Base-by-base conservation (phyloP, 169 alveolate species). In the Plasmodium malariae region DNA sequence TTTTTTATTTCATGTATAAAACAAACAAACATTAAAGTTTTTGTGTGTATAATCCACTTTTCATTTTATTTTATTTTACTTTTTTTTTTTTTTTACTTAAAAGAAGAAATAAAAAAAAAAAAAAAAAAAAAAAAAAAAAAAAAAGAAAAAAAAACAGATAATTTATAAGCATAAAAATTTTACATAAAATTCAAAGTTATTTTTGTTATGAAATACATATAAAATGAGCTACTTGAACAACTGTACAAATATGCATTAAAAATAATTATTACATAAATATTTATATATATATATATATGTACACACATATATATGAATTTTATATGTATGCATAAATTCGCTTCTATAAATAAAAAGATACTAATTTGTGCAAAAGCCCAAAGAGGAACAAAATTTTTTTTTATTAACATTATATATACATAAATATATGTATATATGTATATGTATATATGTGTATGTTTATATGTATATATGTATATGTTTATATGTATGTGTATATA, bases 121-220 rank as follows among this genome's bases (percentile, higher is more conserved):
- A n/a, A n/a, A n/a, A n/a, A 54, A 54, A 49, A 43, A 24, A 45
- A 45, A 36, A 32, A 70, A 49, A 32, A n/a, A n/a, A n/a, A n/a
- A n/a, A n/a, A n/a, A n/a, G n/a, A n/a, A n/a, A n/a, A n/a, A n/a
- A n/a, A n/a, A 70, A 34, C 43, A 36, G 0, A 70, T 4, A 48
- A 48, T 21, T 70, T 49, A 70, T 37, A 37, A 21, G 12, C 40
- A 19, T 45, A 26, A 70, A 70, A 70, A 51, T 14, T 48, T 43
- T 48, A 70, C 68, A 6, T 49, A 3, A 19, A 70, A 4, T 19
- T 30, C 26, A 69, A 69, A 70, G 0, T 36, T 70, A 57, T 21
- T 45, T 43, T 45, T 26, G 28, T 43, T 0, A 49, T 70, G 19
- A 70, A 17, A 24, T 36, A 19, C 17, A 21, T 57, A 70, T n/a